Conservation (phyloP, 257 asterid genomes). For the Solanum chiquidenum region DNA sequence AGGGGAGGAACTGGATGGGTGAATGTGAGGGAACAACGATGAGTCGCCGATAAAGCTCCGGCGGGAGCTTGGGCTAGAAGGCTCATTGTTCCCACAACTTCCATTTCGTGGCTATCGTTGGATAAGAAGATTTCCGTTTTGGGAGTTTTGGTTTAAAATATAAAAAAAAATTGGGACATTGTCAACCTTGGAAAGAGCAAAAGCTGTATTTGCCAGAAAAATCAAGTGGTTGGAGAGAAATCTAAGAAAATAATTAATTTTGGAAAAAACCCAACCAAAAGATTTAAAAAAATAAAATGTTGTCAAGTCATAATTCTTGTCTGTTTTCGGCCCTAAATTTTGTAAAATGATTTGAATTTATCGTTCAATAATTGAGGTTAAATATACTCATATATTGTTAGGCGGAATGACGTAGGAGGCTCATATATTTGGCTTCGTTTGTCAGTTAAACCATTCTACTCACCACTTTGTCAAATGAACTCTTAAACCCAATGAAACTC, state of each 20-base stretch:
- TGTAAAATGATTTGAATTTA: not conserved
- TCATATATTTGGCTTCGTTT: too few species aligned
- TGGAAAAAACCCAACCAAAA: not conserved
- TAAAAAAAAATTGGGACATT: not conserved
- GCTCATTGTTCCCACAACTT: slow-evolving; percentile 5
- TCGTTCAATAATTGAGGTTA: not conserved
- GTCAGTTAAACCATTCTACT: too few species aligned
- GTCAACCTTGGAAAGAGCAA: not conserved
- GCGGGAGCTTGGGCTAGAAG: slow-evolving; percentile 42
- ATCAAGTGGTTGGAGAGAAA: not conserved
- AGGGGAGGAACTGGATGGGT: slow-evolving; percentile 54
- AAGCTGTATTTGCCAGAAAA: not conserved
- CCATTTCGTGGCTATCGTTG: not conserved
- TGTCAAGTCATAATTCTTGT: not conserved
- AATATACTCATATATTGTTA: too few species aligned
- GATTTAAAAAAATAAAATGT: not conserved
- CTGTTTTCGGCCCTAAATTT: not conserved
- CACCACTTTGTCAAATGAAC: too few species aligned
- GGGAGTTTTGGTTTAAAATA: not conserved
- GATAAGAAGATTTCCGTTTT: not conserved
- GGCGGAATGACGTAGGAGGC: too few species aligned
- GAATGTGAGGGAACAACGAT: slow-evolving; percentile 52
- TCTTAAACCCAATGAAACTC: too few species aligned
- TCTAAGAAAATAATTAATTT: not conserved
- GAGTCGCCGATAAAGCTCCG: slow-evolving; percentile 47